Percentiles rank a stretch among this genome's conserved stretches.
Evolutionary conservation across 2,329 filamentous ascomycete species (phyloP).

Genomic region (Sclerotinia trifoliorum): DNA sequence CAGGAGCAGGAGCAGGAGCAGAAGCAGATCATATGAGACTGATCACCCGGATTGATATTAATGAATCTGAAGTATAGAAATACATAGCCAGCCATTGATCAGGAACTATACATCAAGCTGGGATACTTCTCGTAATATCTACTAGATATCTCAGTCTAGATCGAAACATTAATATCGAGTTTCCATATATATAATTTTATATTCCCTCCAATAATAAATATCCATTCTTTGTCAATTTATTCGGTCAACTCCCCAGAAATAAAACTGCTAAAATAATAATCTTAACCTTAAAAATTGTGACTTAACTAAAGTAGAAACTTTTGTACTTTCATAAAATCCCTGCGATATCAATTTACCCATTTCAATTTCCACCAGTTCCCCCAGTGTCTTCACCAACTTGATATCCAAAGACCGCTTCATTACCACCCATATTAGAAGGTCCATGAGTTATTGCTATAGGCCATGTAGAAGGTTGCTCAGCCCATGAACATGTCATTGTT

Average conservation of each 20-base stretch:
- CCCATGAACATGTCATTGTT: conserved; percentile 37
- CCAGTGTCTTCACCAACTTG: neutral
- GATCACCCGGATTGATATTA: neutral
- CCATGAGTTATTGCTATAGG: accelerated
- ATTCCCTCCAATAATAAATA: neutral
- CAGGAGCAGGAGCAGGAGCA: too few species aligned
- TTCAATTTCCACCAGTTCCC: neutral
- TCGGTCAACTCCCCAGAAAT: neutral
- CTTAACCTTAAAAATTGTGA: neutral
- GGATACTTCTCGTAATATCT: neutral
- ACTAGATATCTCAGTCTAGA: too few species aligned
- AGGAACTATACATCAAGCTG: neutral
- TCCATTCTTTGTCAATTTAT: too few species aligned
- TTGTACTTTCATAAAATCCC: neutral
- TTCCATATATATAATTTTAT: too few species aligned
- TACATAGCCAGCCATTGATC: neutral
- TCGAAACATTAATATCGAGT: too few species aligned
- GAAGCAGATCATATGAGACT: neutral
- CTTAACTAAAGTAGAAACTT: neutral
- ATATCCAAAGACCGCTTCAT: neutral
- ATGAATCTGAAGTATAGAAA: neutral
- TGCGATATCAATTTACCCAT: neutral
- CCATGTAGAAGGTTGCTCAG: conserved; percentile 11
- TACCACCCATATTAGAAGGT: too few species aligned
- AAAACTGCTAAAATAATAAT: neutral